phyloP scores from a whole-genome alignment of 768 basidiomycete genomes.

The Suillus discolor region DNA sequence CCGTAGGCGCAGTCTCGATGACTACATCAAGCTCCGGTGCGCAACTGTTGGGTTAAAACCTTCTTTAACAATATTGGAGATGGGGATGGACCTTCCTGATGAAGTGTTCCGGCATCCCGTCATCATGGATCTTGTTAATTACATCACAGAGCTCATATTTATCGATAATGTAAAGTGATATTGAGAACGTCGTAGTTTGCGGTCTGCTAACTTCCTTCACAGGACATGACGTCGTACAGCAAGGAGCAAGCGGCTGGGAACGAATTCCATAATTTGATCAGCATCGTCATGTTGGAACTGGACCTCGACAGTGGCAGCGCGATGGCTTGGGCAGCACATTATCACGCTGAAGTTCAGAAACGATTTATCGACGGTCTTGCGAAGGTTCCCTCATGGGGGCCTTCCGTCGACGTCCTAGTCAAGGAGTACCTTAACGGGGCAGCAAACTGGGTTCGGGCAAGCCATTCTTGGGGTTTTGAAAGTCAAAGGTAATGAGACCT shows the following conservation, averaged over 20 bases:
- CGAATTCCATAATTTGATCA: constrained; percentile 37
- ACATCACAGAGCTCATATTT: constrained; percentile 23
- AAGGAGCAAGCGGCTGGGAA: constrained; percentile 37
- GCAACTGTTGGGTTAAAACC: constrained; percentile 33
- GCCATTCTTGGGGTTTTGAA: constrained; percentile 34
- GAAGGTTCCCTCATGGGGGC: constrained; percentile 30
- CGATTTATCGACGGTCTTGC: constrained; percentile 24
- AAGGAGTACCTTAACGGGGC: constrained; percentile 25
- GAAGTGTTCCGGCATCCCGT: constrained; percentile 32
- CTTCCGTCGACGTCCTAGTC: constrained; percentile 25
- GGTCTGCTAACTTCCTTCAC: neutral
- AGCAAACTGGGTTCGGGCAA: constrained; percentile 26
- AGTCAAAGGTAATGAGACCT: constrained; percentile 1
- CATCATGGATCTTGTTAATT: constrained; percentile 14
- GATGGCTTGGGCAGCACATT: constrained; percentile 25
- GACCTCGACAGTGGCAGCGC: constrained; percentile 27
- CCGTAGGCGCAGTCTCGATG: constrained; percentile 26
- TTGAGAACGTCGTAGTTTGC: neutral
- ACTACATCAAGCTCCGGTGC: constrained; percentile 35
- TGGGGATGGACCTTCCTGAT: constrained; percentile 36
- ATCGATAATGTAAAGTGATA: constrained; percentile 24
- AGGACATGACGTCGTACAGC: constrained; percentile 41
- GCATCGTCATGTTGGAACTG: constrained; percentile 33
- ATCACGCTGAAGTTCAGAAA: constrained; percentile 14
- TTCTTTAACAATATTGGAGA: constrained; percentile 29